Evolutionary conservation across 1,284 basidiomycete species (phyloP).

Genomic region (Rhodotorula sp.): DNA sequence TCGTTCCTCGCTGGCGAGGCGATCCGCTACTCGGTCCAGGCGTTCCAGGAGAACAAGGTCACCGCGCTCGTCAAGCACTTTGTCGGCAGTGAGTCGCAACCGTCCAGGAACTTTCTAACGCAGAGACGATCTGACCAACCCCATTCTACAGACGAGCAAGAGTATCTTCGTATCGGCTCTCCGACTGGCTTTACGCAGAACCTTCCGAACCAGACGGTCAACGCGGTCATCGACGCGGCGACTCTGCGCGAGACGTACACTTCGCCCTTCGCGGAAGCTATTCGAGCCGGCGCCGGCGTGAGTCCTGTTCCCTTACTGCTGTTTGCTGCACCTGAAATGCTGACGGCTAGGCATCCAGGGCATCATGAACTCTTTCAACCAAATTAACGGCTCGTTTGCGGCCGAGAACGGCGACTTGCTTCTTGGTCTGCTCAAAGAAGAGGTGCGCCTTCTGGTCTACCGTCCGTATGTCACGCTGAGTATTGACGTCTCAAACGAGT

Average conservation of each 20-base stretch:
- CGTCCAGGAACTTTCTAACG: too few relatives aligned
- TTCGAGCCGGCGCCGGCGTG: conserved; percentile 70
- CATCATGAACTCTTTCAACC: conserved; percentile 48
- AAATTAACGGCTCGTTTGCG: conserved; percentile 14
- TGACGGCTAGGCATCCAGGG: background rate
- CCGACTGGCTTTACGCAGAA: background rate
- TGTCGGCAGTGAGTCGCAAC: conserved; percentile 3
- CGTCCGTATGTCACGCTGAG: too few relatives aligned
- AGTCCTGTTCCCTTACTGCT: conserved; percentile 37
- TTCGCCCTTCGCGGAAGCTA: conserved; percentile 51
- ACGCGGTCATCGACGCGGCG: conserved; percentile 45
- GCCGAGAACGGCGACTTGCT: background rate
- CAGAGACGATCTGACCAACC: too few relatives aligned
- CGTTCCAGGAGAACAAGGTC: conserved; percentile 70
- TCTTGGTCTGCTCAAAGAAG: conserved; percentile 10
- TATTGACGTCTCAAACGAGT: background rate
- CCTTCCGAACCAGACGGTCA: conserved; percentile 70
- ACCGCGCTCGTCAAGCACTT: conserved; percentile 62
- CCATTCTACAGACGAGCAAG: conserved; percentile 1
- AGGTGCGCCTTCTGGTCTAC: background rate
- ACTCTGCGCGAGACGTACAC: conserved; percentile 9
- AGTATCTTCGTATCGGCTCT: conserved; percentile 3
- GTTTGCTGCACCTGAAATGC: background rate
- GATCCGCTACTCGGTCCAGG: conserved; percentile 40
- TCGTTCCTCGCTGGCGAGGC: background rate